Percentiles rank a stretch among this genome's conserved stretches.
Conservation (phyloP, 108 stramenopile genomes). For the Poteriospumella lacustris region DNA sequence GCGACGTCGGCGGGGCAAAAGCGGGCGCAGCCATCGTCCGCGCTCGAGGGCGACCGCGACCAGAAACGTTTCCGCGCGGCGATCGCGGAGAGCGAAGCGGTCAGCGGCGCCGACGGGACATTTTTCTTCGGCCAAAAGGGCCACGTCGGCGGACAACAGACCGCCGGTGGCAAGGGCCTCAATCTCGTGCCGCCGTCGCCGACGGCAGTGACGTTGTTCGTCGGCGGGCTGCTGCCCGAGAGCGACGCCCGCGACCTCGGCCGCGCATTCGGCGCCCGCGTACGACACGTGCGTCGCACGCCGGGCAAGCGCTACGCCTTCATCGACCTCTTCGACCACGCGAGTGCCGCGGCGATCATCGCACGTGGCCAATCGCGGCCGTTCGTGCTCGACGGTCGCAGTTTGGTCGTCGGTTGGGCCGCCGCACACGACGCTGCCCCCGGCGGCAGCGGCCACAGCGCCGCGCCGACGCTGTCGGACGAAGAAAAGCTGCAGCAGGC, state of each 20-base stretch:
- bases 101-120: neutral
- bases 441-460: neutral
- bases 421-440: neutral
- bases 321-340: neutral
- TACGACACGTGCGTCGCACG: neutral
- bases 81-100: neutral
- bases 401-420: neutral
- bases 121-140: conserved; percentile 15
- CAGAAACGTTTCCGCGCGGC: neutral
- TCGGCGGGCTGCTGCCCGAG: conserved; percentile 6
- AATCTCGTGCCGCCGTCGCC: neutral
- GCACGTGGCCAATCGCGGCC: neutral
- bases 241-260: neutral
- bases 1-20: no score
- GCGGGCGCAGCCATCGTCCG: neutral
- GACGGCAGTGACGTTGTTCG: neutral
- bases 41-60: neutral
- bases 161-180: no score
- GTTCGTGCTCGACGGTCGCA: neutral
- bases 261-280: neutral
- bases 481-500: neutral
- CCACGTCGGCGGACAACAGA: neutral
- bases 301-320: conserved; percentile 12
- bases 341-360: neutral
- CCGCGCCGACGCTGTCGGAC: neutral